A percentile compares a stretch with the other conserved stretches of the same genome.
Evolutionary conservation across 345 rosid genomes (phyloP).

Genomic region (Kandelia obovata): DNA sequence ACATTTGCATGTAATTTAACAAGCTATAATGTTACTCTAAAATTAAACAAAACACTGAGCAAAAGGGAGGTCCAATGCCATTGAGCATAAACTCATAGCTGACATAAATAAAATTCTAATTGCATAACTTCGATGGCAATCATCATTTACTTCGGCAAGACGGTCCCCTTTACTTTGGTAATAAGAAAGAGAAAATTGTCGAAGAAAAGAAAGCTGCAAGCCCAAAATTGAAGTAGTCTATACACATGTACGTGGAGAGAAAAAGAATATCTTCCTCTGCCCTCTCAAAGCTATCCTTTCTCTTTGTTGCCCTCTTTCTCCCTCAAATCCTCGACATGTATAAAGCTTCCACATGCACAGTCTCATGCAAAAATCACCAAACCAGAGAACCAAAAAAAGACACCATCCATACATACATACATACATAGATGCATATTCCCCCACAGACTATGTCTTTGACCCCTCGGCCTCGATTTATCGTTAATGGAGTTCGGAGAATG

Average conservation of each 20-base stretch:
- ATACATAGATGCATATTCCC: not conserved
- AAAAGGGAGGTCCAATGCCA: no score
- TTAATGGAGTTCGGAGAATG: conserved; percentile 54
- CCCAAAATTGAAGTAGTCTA: no score
- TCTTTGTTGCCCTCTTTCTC: conserved; percentile 1
- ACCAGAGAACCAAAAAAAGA: not conserved
- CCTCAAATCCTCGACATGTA: conserved; percentile 1
- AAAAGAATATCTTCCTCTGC: conserved; percentile 25
- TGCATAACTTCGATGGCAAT: no score
- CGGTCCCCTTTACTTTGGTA: no score
- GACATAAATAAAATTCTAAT: no score
- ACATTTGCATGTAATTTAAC: no score
- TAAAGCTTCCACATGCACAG: not conserved
- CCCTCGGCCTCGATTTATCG: conserved; percentile 43
- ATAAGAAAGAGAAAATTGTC: no score
- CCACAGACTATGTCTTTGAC: conserved; percentile 25
- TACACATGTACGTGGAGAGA: not conserved
- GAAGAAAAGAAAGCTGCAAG: no score
- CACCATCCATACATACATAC: not conserved
- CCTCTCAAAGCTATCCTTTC: conserved; percentile 33
- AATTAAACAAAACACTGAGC: no score
- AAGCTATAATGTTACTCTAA: no score
- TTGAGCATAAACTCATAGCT: no score
- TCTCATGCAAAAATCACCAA: conserved; percentile 1
- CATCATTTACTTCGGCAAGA: no score